Percentiles rank a stretch among this genome's conserved stretches.
These are phyloP conservation scores for Aspergillus chevalieri DNA, from an alignment of 2,329 filamentous ascomycete species.

Conservation along the genomic window DNA sequence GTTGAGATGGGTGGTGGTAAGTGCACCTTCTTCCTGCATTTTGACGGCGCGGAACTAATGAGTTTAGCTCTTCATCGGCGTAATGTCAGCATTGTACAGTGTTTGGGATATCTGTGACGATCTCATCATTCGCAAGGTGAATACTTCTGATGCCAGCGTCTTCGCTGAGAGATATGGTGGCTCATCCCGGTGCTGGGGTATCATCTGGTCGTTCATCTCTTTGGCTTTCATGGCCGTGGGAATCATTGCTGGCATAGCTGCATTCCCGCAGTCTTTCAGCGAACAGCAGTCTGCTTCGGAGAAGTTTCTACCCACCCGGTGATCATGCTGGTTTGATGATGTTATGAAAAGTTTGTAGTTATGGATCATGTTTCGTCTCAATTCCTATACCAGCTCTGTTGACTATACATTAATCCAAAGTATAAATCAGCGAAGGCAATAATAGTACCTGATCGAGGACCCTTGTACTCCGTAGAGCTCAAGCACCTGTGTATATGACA, in stretches of 20 bases:
- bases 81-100: slow-evolving; percentile 74
- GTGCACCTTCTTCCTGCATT: too few species aligned
- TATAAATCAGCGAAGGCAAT: too few species aligned
- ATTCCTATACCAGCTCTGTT: too few species aligned
- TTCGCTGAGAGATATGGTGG: slow-evolving; percentile 73
- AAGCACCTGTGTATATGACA: too few species aligned
- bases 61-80: slow-evolving; percentile 64
- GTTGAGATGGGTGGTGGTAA: slow-evolving; percentile 60
- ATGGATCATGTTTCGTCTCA: too few species aligned
- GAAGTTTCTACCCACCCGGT: slow-evolving; percentile 53
- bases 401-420: too few species aligned
- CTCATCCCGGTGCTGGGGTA: slow-evolving; percentile 73
- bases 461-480: too few species aligned
- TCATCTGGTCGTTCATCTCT: slow-evolving; percentile 71
- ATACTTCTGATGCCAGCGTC: slow-evolving; percentile 70
- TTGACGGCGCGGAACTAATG: slow-evolving; percentile 1
- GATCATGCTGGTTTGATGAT: slow-evolving; percentile 2
- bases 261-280: slow-evolving; percentile 64
- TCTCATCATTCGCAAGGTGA: slow-evolving; percentile 72
- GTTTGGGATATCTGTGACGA: slow-evolving; percentile 85
- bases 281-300: slow-evolving; percentile 65
- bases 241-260: slow-evolving; percentile 70
- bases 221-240: slow-evolving; percentile 64
- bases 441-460: too few species aligned
- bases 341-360: too few species aligned